A percentile compares a stretch with the other conserved stretches of the same genome.
phyloP scores from a whole-genome alignment of 768 basidiomycete genomes.

The Flagelloscypha sp. region DNA sequence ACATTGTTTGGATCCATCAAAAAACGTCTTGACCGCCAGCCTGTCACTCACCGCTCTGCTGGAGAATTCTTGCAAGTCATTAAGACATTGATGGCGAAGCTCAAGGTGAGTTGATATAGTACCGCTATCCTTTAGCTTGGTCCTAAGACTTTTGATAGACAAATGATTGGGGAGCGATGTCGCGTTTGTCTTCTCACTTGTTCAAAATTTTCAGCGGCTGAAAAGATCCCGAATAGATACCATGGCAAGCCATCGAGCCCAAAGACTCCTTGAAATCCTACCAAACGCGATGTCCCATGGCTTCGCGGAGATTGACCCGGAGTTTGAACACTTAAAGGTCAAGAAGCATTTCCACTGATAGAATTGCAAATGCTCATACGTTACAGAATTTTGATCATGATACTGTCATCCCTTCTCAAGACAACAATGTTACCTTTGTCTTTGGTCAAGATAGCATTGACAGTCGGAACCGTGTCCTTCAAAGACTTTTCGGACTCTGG shows the following conservation, averaged over 20 bases:
- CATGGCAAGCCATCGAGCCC: conserved; percentile 39
- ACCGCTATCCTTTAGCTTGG: background rate
- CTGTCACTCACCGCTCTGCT: conserved; percentile 39
- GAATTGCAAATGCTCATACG: background rate
- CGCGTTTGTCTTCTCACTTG: conserved; percentile 33
- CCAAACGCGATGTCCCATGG: conserved; percentile 42
- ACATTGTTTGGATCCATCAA: conserved; percentile 42
- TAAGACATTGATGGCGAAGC: conserved; percentile 60
- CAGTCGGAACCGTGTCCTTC: conserved; percentile 18
- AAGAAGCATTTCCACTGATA: background rate
- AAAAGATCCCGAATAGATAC: conserved; percentile 29
- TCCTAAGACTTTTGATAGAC: conserved; percentile 25
- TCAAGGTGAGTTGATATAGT: conserved; percentile 36
- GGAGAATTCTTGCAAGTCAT: conserved; percentile 48
- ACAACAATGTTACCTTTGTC: conserved; percentile 30
- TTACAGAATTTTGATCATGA: conserved; percentile 48
- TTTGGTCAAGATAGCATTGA: conserved; percentile 6
- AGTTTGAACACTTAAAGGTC: conserved; percentile 44
- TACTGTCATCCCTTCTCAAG: conserved; percentile 25
- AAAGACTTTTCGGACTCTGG: conserved; percentile 21
- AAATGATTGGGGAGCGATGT: conserved; percentile 58
- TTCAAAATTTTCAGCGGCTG: background rate
- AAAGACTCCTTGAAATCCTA: conserved; percentile 32
- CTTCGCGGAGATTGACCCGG: conserved; percentile 34
- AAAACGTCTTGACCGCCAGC: conserved; percentile 38